Percentiles rank a stretch among this genome's conserved stretches.
Evolutionary conservation across 805 yeast genomes (phyloP).

Genomic region (Danielia oregonensis): DNA sequence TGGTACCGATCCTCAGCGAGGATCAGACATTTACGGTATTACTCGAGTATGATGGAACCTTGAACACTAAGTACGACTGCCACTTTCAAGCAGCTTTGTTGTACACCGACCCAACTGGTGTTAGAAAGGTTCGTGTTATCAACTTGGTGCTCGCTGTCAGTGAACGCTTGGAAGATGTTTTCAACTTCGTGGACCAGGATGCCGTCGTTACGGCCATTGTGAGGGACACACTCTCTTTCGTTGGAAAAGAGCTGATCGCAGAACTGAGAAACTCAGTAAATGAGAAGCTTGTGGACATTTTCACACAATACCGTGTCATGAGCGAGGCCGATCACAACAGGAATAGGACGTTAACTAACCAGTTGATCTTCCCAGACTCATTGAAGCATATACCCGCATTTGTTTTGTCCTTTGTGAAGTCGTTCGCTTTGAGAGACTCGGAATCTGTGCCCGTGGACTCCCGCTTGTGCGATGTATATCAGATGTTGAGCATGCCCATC

Average conservation of each 20-base stretch:
- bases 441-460: slow-evolving; percentile 55
- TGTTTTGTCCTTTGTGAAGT: slow-evolving; percentile 65
- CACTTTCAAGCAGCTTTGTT: slow-evolving; percentile 89
- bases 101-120: slow-evolving; percentile 75
- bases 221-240: slow-evolving; percentile 37
- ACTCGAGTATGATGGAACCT: slow-evolving; percentile 71
- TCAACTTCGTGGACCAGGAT: slow-evolving; percentile 72
- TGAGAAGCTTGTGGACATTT: slow-evolving; percentile 40
- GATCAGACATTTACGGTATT: slow-evolving; percentile 69
- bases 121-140: slow-evolving; percentile 80
- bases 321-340: slow-evolving; percentile 36
- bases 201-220: slow-evolving; percentile 37
- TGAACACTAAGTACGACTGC: slow-evolving; percentile 68
- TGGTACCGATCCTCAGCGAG: slow-evolving; percentile 59
- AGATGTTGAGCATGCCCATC: slow-evolving; percentile 51
- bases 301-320: slow-evolving; percentile 50
- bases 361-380: slow-evolving; percentile 78
- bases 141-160: slow-evolving; percentile 82
- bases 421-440: slow-evolving; percentile 54
- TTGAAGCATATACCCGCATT: slow-evolving; percentile 67
- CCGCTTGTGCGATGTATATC: slow-evolving; percentile 52
- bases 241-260: slow-evolving; percentile 35
- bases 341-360: slow-evolving; percentile 41
- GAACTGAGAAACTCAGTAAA: slow-evolving; percentile 39
- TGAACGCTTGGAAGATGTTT: slow-evolving; percentile 66